phyloP scores from a whole-genome alignment of 371 early-diverging fungal species.

The Apophysomyces sp. region DNA sequence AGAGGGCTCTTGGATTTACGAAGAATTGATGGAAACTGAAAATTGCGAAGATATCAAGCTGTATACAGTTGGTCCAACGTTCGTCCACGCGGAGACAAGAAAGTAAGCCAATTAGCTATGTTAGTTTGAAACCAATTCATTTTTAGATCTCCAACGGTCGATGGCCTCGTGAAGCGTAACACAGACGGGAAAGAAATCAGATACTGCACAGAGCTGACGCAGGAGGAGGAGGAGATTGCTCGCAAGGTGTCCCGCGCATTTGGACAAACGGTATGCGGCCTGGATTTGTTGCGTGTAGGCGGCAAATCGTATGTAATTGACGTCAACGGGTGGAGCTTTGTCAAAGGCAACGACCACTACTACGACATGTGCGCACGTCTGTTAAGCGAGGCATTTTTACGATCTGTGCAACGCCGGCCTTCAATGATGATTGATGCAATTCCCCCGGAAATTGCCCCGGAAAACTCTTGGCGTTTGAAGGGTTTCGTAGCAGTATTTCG shows the following conservation, averaged over 20 bases:
- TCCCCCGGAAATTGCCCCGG: slow-evolving; percentile 61
- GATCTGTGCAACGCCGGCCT: slow-evolving; percentile 48
- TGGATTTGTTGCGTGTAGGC: slow-evolving; percentile 87
- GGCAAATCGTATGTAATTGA: slow-evolving; percentile 96
- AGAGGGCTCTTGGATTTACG: slow-evolving; percentile 93
- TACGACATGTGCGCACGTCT: slow-evolving; percentile 86
- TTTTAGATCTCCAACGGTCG: slow-evolving; percentile 92
- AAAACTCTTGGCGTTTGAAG: slow-evolving; percentile 91
- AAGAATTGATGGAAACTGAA: slow-evolving; percentile 92
- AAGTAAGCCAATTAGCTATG: slow-evolving; percentile 58
- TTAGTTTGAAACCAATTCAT: neutral
- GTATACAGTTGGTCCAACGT: slow-evolving; percentile 90
- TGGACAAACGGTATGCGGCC: slow-evolving; percentile 94
- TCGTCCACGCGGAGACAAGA: slow-evolving; percentile 97
- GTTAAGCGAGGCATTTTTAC: slow-evolving; percentile 57
- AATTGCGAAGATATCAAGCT: slow-evolving; percentile 97
- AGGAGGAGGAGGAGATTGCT: slow-evolving; percentile 86
- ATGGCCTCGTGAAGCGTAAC: slow-evolving; percentile 95
- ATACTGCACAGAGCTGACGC: slow-evolving; percentile 79
- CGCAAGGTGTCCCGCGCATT: slow-evolving; percentile 80
- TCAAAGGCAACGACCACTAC: slow-evolving; percentile 95
- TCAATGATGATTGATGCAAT: slow-evolving; percentile 62
- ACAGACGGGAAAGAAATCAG: slow-evolving; percentile 98
- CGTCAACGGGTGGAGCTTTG: slow-evolving; percentile 99
- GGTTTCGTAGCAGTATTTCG: slow-evolving; percentile 91